Base-by-base conservation (phyloP, 106 monocot species). In the Allium fistulosum region DNA sequence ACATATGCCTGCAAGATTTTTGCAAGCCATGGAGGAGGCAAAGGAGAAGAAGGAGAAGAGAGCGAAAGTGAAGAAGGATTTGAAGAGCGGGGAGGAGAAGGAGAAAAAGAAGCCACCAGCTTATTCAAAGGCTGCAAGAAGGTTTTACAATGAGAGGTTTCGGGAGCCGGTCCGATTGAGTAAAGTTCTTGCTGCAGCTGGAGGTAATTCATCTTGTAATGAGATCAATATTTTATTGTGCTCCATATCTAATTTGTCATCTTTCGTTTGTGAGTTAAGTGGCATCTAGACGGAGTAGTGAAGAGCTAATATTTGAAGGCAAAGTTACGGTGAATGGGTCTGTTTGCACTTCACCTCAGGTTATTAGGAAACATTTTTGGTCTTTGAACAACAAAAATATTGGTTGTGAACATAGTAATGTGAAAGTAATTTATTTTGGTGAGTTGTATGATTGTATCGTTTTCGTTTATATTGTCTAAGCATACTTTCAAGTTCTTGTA, bases 71-170 rank as follows among this genome's bases (percentile, higher is more conserved):
- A 81, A 69, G 73, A 78, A 74, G 52, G 66, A 7, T 9, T 72
- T 69, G 73, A 75, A 77, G 52, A 70, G 63, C 22, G 55, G 67
- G 51, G 26, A 14, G 9, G 28, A 62, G 11, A 11, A 71, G 17
- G 49, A 65, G 22, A 60, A 58, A 7, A 56, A 70, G 2, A 10
- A 71, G 6, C 49, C 65, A 15, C 93, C 99, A 1, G 79, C 79
- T 70, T 87, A 84, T 64, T 99, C 99, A 10, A 99, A 93, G 83
- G 93, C 99, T 3, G 99, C 99, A 3, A 90, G 99, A 71, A 93
- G 93, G 79, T 99, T 86, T 28, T 99, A 99, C 53, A 99, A 99
- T 50, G 59, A 90, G 71, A 82, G 78, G 50, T 74, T 99, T 48
- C 80, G 82, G 80, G 92, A 99, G 68, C 79, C 80, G 51, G 82